These are phyloP conservation scores for Globisporangium spinosum DNA, from an alignment of 352 stramenopile genomes.

Conservation along the genomic window DNA sequence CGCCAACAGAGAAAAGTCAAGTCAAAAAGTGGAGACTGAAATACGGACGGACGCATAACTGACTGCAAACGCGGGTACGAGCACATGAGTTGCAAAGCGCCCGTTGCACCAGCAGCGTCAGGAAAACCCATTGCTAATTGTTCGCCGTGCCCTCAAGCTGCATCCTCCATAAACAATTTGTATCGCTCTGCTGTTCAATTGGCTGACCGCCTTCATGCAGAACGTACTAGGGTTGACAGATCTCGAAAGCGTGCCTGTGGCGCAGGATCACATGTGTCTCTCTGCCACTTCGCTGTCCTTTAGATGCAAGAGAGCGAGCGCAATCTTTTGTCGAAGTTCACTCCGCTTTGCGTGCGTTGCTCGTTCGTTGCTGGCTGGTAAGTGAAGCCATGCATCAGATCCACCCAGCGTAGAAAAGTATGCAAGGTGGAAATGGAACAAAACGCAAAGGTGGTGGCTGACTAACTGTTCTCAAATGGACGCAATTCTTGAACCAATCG, in stretches of 20 bases:
- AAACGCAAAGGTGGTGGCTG: background rate
- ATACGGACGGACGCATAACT: background rate
- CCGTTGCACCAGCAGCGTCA: background rate
- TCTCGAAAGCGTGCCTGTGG: background rate
- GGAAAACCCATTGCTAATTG: background rate
- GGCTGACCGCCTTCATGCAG: no score
- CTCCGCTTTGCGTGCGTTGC: background rate
- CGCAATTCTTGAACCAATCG: background rate
- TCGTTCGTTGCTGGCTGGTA: background rate
- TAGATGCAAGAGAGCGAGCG: background rate
- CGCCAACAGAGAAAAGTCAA: background rate
- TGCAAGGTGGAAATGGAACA: background rate
- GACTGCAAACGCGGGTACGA: background rate
- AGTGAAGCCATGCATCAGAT: constrained; percentile 1
- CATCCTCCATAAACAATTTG: background rate
- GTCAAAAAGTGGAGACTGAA: background rate
- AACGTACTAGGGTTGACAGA: background rate
- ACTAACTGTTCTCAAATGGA: background rate
- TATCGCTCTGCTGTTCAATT: background rate
- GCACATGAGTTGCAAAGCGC: no score
- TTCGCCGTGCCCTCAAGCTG: background rate
- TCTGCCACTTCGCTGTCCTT: background rate
- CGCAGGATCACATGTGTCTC: background rate
- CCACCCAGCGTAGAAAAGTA: background rate
- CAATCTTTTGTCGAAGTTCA: background rate